Base-by-base conservation (phyloP, 2,329 filamentous ascomycete species). In the Fusarium nygamai region DNA sequence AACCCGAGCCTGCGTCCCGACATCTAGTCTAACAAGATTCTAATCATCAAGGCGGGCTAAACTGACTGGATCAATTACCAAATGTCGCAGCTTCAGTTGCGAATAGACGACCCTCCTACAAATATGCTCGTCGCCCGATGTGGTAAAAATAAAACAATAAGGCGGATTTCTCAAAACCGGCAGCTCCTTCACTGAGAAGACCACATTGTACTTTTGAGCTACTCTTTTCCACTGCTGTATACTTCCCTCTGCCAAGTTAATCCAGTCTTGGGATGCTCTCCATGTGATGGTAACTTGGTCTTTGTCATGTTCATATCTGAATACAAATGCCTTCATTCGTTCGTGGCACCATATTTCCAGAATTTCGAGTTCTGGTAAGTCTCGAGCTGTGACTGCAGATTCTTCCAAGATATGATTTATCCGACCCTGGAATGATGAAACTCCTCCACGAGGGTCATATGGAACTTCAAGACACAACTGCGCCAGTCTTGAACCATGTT, bases 401-500 rank as follows among this genome's bases (percentile, higher is more conserved):
- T 39, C 19, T 38, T 3, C 6, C 8, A 29, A 22, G 14, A 38
- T 3, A 17, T 3, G 8, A 36, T 54, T 0, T 11, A 54, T 22
- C 11, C 0, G 4, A 1, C 17, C 5, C 11, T 50, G 22, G 22
- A 33, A 19, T 5, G 3, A 7, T 3, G 8, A 9, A 33, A 1
- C 8, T 2, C 6, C 5, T 3, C 8, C 22, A 0, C 4, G 8
- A 19, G 5, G 1, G 1, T 13, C 2, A 33, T 19, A 3, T 19
- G 11, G 3, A n/a, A 24, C 29, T 24, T 33, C n/a, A 20, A 38
- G 33, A 29, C 20, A 39, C 13, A 39, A 1, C 34, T 39, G 19
- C 16, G 10, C 16, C 5, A 54, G 24, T 13, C 0, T 54, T 13
- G 51, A 39, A 1, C n/a, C 14, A 4, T 29, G 47, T 33, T 33